Base-by-base conservation (phyloP, 768 basidiomycete genomes). In the Rhizopogon roseolus region DNA sequence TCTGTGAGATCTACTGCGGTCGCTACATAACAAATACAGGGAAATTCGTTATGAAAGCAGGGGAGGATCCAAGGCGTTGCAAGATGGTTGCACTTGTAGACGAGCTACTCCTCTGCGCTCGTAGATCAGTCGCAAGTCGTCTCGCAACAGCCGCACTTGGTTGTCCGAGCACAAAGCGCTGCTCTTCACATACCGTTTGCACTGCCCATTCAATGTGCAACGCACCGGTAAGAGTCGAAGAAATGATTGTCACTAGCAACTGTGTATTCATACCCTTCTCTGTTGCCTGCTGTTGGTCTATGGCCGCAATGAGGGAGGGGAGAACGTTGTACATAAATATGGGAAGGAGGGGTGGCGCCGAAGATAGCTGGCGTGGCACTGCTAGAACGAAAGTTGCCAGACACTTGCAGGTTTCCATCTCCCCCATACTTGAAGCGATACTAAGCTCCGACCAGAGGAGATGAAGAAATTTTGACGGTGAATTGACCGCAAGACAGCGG, bases 171-270 rank as follows among this genome's bases (percentile, higher is more conserved):
- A 80, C 70, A 14, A 71, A 67, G 17, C 70, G 67, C 49, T 79
- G 74, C 50, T 84, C 80, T 43, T 74, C 75, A 54, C 75, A 73
- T 29, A 80, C 74, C 6, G 78, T 75, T 50, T 78, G 76, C 55
- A 86, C 69, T 10, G 85, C 85, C 73, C 85, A 79, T 64, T 92
- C 90, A 9, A 88, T 64, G 58, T 91, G 86, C 48, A 88, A 71
- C 0, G 86, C 82, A 1, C 81, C 78, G 1, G 84, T 84, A 37
- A 92, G 74, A 0, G 80, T 74, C 2, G 86, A 86, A 7, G 85
- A 80, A 17, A 90, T 71, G 49, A 88, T 72, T 4, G 77, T 74
- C n/a, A 81, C 80, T 22, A 91, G 65, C 28, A 90, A 73, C 63
- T 93, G 88, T 4, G 80, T 75, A 49, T 71, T 75, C 50, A 84